A percentile compares a stretch with the other conserved stretches of the same genome.
phyloP scores from a whole-genome alignment of 306 rosid genomes.

The Medicago ruthenica region DNA sequence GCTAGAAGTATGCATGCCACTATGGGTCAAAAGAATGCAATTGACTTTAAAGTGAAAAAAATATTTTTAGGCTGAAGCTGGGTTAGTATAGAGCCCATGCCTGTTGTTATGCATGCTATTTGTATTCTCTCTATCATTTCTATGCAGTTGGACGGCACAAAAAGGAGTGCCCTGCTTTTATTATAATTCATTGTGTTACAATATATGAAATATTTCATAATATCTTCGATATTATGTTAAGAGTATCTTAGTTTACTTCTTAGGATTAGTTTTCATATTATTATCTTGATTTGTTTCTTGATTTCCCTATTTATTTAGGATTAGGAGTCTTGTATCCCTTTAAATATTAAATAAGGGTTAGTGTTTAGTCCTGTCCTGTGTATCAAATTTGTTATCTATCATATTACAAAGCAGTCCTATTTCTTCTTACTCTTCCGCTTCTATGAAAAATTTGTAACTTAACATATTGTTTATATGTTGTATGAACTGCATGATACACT shows the following conservation, averaged over 20 bases:
- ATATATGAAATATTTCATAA: not conserved
- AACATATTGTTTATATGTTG: slow-evolving; percentile 23
- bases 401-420: not conserved
- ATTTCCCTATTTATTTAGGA: not conserved
- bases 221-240: not conserved
- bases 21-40: not conserved
- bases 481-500: slow-evolving; percentile 27
- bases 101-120: slow-evolving; percentile 17
- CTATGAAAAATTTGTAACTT: not conserved
- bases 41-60: not conserved
- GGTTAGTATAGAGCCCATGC: slow-evolving; percentile 8
- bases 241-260: not conserved
- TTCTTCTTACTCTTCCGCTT: not conserved
- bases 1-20: slow-evolving; percentile 11
- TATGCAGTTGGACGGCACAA: not conserved
- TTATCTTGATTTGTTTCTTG: not conserved
- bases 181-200: slow-evolving; percentile 1
- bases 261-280: slow-evolving; percentile 2
- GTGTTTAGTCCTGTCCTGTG: not conserved
- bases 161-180: slow-evolving; percentile 13
- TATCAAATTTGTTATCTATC: not conserved
- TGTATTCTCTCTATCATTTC: slow-evolving; percentile 36
- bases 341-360: not conserved
- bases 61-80: slow-evolving; percentile 12
- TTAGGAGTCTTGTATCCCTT: not conserved